Base-by-base conservation (phyloP, 495 filamentous ascomycete genomes). In the Astrothelium macrocarpum region DNA sequence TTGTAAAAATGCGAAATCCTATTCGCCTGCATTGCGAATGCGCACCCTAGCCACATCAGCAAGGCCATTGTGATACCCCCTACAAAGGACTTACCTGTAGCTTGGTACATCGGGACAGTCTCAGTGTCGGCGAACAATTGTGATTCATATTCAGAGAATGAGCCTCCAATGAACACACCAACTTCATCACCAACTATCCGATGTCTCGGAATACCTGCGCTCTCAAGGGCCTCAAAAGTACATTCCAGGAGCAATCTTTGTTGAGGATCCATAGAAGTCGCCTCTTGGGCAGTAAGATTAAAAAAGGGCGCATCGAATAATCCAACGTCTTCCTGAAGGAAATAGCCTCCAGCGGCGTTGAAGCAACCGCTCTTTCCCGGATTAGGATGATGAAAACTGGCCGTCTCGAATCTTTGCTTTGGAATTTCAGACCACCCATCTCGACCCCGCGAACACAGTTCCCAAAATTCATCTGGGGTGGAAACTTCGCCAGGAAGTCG, bases 1-100 rank as follows among this genome's bases (percentile, higher is more conserved):
- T 82, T 74, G 59, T 73, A 81, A 66, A 80, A 81, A 26, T 74
- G 78, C 10, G 78, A 78, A 5, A 84, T 70, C 0, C 81, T 76
- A 64, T 82, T 83, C 9, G 81, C 74, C 36, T 81, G 66, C 39
- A 84, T 80, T 1, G 66, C 71, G 36, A 69, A 73, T 26, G 34
- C 34, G 11, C 20, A 14, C 1, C 64, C 64, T 2, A 59, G 46
- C 20, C 59, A 2, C 16, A 14, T 42, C 39, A 56, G 20, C 53
- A n/a, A 14, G 39, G 28, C 18, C 12, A 20, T 10, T 32, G 25
- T 36, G 20, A 23, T 29, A 11, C 14, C 63, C 61, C 32, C 45
- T 14, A 18, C 20, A 3, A 23, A 23, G 7, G 20, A 18, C 45
- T 49, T 49, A 23, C 11, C 20, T 10, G 20, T 49, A 39, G 34